Evolutionary conservation across 257 asterid species (phyloP), one percentile per base, ranked within the genome.

Genomic region (Nicotiana tomentosiformis): DNA sequence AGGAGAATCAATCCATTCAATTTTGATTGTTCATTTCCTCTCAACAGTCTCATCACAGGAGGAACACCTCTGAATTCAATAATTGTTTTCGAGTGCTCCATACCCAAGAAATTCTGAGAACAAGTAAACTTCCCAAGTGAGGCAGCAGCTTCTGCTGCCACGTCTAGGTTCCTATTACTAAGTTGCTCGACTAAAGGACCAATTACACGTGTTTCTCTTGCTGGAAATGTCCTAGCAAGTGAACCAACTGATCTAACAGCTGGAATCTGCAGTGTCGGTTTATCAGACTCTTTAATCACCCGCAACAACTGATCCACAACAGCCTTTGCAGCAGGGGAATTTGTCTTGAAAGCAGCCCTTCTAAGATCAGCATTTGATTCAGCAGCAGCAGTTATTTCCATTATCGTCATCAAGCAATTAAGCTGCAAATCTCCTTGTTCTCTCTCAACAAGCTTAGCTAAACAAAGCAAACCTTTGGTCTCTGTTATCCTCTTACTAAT

Each of bases 341-440:
- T 94, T 2, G 92, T 85, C 91, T 88, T 94, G 86, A 94, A 94
- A 39, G 97, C 90, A 1, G 93, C 93, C 74, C 93, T 67, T 87
- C 97, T 85, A 4, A 94, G 93, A 66, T 94, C 97, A 1, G 92
- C 90, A 46, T 91, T 87, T 0, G 89, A 88, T 86, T 91, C 98
- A 4, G 97, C 98, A 3, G 95, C 91, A 30, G 93, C 89, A 0
- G 97, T 87, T 87, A 94, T 94, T 84, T 94, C 97, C 97, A 89
- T 86, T 68, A 93, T 86, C 1, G 94, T 86, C 96, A 91, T 93
- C 85, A 93, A 81, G 83, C 97, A 94, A 80, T 90, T 94, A 30
- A 20, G 56, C 80, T 90, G 89, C 85, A 94, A 78, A 43, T 93
- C 97, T 0, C 92, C 97, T 77, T 86, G 83, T 83, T 93, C 97